These are phyloP conservation scores for Pisolithus tinctorius DNA, from an alignment of 768 basidiomycete species.

Conservation along the genomic window DNA sequence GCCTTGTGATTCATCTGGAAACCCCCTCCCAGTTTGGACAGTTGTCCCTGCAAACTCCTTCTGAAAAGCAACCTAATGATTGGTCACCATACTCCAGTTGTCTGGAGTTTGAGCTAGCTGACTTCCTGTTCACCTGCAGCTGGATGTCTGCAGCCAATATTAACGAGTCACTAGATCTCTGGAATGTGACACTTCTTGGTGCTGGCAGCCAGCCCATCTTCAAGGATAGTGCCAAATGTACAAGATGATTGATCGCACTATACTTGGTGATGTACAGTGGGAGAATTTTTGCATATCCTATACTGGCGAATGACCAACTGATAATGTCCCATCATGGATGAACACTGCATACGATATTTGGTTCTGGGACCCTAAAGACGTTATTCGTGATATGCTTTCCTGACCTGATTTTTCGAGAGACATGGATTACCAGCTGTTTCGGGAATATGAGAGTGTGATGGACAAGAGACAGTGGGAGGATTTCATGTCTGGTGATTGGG, in stretches of 20 bases:
- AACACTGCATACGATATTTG: slow-evolving; percentile 19
- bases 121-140: too few species aligned
- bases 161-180: too few species aligned
- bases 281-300: too few species aligned
- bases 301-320: background rate
- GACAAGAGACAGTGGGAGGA: too few species aligned
- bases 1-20: background rate
- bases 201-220: too few species aligned
- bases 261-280: too few species aligned
- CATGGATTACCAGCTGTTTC: slow-evolving; percentile 12
- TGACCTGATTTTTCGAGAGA: slow-evolving; percentile 17
- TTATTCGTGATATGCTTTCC: slow-evolving; percentile 12
- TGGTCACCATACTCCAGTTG: background rate
- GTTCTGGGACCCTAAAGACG: slow-evolving; percentile 15
- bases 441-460: background rate
- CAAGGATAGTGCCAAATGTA: too few species aligned
- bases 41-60: too few species aligned
- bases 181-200: too few species aligned
- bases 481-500: background rate
- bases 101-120: background rate
- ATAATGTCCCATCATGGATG: slow-evolving; percentile 22
- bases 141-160: too few species aligned
- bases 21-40: too few species aligned
- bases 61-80: background rate
- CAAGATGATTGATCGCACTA: too few species aligned